phyloP scores from a whole-genome alignment of 768 basidiomycete genomes.

The Mycena rosella region DNA sequence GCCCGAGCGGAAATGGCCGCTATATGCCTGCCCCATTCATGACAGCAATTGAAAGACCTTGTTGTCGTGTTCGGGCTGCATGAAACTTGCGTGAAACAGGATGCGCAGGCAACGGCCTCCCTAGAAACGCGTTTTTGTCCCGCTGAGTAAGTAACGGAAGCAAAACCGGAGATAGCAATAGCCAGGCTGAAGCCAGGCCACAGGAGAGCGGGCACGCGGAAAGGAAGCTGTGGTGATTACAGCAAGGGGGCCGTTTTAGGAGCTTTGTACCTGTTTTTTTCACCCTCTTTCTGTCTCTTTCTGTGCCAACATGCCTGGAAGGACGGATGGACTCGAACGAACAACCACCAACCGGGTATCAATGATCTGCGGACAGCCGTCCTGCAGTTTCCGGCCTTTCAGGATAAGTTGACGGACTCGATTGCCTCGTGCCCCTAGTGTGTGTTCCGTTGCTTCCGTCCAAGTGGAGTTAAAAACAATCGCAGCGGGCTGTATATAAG shows the following conservation, averaged over 20 bases:
- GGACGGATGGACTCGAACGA: too few species aligned
- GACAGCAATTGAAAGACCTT: neutral
- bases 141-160: neutral
- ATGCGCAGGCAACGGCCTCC: neutral
- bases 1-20: neutral
- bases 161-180: neutral
- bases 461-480: conserved; percentile 23
- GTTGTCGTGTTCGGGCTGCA: conserved; percentile 15
- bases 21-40: neutral
- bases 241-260: conserved; percentile 17
- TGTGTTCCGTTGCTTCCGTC: too few species aligned
- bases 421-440: conserved; percentile 30
- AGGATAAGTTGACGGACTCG: neutral
- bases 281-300: conserved; percentile 6
- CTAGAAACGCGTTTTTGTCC: neutral
- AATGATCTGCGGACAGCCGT: conserved; percentile 4
- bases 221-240: neutral
- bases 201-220: too few species aligned
- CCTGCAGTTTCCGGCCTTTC: neutral
- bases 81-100: neutral
- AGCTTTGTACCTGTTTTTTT: conserved; percentile 15
- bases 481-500: conserved; percentile 18
- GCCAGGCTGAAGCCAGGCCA: neutral
- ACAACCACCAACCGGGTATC: neutral
- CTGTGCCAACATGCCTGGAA: too few species aligned